A percentile compares a stretch with the other conserved stretches of the same genome.
These are phyloP conservation scores for Beauveria brongniartii DNA, from an alignment of 2,329 filamentous ascomycete genomes.

Conservation along the genomic window DNA sequence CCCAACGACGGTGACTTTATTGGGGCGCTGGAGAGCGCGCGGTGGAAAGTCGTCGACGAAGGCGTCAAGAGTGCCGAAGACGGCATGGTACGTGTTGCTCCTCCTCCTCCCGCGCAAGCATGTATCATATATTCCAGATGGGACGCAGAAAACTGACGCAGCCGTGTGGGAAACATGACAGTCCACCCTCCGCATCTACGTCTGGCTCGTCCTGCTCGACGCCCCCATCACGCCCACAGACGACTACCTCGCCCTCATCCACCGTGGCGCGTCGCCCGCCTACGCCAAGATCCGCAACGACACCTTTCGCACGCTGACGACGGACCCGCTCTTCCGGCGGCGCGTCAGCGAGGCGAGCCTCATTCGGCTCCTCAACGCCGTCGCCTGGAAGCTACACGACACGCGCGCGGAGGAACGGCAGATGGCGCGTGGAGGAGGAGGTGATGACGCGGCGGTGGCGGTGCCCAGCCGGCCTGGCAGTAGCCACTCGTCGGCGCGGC, in stretches of 20 bases:
- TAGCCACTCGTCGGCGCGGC: slow-evolving; percentile 1
- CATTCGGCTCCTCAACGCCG: slow-evolving; percentile 87
- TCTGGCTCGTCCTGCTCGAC: slow-evolving; percentile 91
- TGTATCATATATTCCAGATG: background rate
- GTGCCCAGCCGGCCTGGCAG: slow-evolving; percentile 4
- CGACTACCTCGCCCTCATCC: slow-evolving; percentile 80
- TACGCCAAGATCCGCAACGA: slow-evolving; percentile 98
- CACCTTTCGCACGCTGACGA: slow-evolving; percentile 92
- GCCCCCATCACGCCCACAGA: slow-evolving; percentile 79
- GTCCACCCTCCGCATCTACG: slow-evolving; percentile 89
- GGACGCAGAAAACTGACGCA: background rate
- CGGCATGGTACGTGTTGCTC: slow-evolving; percentile 57
- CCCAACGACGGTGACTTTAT: slow-evolving; percentile 62
- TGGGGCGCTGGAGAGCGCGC: slow-evolving; percentile 59
- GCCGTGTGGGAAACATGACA: slow-evolving; percentile 26
- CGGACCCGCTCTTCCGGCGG: slow-evolving; percentile 92
- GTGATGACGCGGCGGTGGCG: background rate
- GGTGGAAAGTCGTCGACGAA: slow-evolving; percentile 66
- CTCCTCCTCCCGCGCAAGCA: too few relatives aligned
- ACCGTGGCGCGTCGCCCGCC: slow-evolving; percentile 86
- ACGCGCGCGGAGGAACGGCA: slow-evolving; percentile 44
- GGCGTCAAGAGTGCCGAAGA: slow-evolving; percentile 71
- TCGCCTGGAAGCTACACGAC: slow-evolving; percentile 90
- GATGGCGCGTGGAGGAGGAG: too few relatives aligned
- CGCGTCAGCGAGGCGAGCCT: slow-evolving; percentile 92